A percentile compares a stretch with the other conserved stretches of the same genome.
Evolutionary conservation across 2,329 filamentous ascomycete species (phyloP).

Genomic region (Xylogone sp.): DNA sequence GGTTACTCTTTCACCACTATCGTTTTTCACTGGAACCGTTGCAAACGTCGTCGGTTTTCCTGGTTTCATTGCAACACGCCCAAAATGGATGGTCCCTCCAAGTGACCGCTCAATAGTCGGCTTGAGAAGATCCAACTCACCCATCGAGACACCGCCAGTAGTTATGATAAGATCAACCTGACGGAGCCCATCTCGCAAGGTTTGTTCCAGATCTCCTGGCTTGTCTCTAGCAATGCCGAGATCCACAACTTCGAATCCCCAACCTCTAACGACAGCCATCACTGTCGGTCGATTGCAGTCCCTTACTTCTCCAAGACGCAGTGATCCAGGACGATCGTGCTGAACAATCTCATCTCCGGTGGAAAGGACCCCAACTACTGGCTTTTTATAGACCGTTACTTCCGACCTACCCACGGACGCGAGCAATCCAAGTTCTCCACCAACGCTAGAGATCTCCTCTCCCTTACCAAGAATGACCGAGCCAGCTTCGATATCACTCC

Average conservation of each 20-base stretch:
- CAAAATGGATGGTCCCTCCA: conserved; percentile 92
- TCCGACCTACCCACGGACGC: conserved; percentile 75
- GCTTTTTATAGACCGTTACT: conserved; percentile 70
- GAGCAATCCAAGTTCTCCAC: conserved; percentile 87
- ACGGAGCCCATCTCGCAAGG: conserved; percentile 70
- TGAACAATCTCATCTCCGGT: conserved; percentile 93
- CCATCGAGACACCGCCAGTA: conserved; percentile 95
- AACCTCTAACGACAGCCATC: conserved; percentile 69
- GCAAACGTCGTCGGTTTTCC: conserved; percentile 98
- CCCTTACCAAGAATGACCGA: conserved; percentile 70
- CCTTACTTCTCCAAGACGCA: conserved; percentile 79
- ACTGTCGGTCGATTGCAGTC: conserved; percentile 92
- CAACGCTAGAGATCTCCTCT: conserved; percentile 78
- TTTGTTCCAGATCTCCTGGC: conserved; percentile 70
- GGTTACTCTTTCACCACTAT: conserved; percentile 50
- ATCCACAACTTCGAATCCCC: conserved; percentile 77
- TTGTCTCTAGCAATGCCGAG: conserved; percentile 80
- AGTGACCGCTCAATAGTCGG: conserved; percentile 89
- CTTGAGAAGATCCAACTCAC: conserved; percentile 93
- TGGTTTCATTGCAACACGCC: conserved; percentile 94
- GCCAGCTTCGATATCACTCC: conserved; percentile 75
- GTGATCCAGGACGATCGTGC: conserved; percentile 56
- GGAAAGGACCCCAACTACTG: conserved; percentile 80
- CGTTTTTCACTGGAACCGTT: conserved; percentile 68
- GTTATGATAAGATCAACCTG: conserved; percentile 81